phyloP scores from a whole-genome alignment of 441 rosid genomes.

The Heliophila coronopifolia region DNA sequence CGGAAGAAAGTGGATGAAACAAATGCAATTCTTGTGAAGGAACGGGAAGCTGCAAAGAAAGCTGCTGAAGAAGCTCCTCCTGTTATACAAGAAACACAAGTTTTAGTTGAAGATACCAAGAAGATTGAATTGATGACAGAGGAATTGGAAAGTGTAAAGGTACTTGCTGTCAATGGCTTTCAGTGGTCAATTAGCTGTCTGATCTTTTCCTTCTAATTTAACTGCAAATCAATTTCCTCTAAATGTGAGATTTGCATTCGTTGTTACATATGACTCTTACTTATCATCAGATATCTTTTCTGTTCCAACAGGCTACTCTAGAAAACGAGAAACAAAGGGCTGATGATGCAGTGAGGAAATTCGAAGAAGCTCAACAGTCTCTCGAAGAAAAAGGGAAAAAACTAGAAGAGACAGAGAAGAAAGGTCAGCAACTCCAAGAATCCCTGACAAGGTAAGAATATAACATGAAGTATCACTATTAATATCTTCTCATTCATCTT shows the following conservation, averaged over 20 bases:
- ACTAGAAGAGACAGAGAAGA: constrained; percentile 76
- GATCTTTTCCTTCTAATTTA: not conserved
- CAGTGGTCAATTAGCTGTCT: not conserved
- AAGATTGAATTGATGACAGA: constrained; percentile 63
- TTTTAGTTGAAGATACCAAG: constrained; percentile 81
- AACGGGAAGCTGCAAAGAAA: constrained; percentile 66
- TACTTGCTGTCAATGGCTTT: constrained; percentile 22
- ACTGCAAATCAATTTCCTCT: not conserved
- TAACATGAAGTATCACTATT: constrained; percentile 2
- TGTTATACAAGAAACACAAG: constrained; percentile 76
- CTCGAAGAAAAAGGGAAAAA: constrained; percentile 53
- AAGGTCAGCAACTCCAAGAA: constrained; percentile 72
- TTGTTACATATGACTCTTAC: not conserved
- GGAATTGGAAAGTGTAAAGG: constrained; percentile 81
- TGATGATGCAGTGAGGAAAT: constrained; percentile 54
- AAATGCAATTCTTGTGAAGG: constrained; percentile 55
- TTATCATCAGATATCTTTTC: not conserved
- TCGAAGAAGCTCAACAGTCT: constrained; percentile 43
- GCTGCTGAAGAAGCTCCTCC: constrained; percentile 92
- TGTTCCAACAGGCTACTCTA: constrained; percentile 40
- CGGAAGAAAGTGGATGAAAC: constrained; percentile 71
- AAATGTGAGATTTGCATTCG: not conserved
- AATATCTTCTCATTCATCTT: not conserved
- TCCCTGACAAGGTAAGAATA: constrained; percentile 60
- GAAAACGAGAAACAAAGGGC: constrained; percentile 69